phyloP scores from a whole-genome alignment of 257 asterid species.

The Solanum corneliomulleri region DNA sequence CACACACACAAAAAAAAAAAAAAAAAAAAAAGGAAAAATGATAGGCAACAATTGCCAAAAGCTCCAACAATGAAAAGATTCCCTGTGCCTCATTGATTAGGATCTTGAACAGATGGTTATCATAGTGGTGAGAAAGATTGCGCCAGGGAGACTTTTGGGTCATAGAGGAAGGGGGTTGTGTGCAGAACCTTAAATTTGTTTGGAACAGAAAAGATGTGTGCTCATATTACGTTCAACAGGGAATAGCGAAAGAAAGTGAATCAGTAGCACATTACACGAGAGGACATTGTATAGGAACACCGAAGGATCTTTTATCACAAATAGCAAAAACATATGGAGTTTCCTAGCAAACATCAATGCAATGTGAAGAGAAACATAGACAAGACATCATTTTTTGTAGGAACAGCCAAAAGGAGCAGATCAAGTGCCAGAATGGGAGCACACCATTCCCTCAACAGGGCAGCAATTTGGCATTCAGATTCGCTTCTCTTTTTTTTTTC shows the following conservation, averaged over 20 bases:
- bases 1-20: not conserved
- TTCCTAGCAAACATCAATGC: not conserved
- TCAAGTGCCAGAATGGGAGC: not conserved
- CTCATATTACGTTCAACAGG: not conserved
- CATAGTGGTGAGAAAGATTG: not conserved
- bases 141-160: not conserved
- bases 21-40: not conserved
- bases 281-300: not conserved
- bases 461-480: not conserved
- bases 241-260: not conserved
- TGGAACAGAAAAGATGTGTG: not conserved
- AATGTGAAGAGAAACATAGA: not conserved
- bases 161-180: not conserved
- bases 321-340: not conserved
- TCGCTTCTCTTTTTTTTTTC: not conserved
- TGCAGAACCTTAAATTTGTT: not conserved
- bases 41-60: not conserved
- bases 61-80: not conserved
- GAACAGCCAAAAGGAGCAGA: not conserved
- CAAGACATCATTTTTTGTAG: not conserved
- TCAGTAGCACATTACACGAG: not conserved
- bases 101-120: not conserved
- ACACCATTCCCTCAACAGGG: not conserved
- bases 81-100: not conserved
- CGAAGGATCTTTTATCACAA: not conserved